Evolutionary conservation across 2,329 filamentous ascomycete species (phyloP), one percentile per base, ranked within the genome.

Genomic region (Camillea tinctor): DNA sequence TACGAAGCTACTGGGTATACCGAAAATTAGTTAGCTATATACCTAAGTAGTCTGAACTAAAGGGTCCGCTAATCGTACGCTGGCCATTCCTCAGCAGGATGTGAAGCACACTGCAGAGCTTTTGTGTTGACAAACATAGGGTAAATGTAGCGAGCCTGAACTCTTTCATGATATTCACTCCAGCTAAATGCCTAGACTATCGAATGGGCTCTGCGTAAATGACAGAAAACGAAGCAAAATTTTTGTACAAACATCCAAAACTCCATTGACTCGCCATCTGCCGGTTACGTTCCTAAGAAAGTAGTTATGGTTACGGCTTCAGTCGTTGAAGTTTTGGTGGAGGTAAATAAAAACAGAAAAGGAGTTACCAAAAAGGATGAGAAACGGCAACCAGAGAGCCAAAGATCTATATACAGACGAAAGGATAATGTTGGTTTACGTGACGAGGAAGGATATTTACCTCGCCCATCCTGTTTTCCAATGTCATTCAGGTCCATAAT

Each of bases 331-430:
- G 36, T 44, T 44, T 44, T 15, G 6, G 1, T 17, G 11, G 13
- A 30, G 2, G 26, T 30, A 30, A 30, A 30, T 30, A 30, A 7
- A 30, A 9, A 26, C 4, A 30, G 36, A 44, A 17, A 44, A 2
- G n/a, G n/a, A n/a, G n/a, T n/a, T n/a, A n/a, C n/a, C 17, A 44
- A 44, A 11, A 15, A 15, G 17, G 11, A 61, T 56, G 52, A 60
- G 59, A 4, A 30, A 30, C 6, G 26, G 7, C 7, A 30, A 30
- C 26, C 26, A 30, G 24, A 63, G 55, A 50, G 22, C 21, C 7
- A 23, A 50, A 23, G 60, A 52, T 66, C 59, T 69, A 68, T 70
- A 58, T 68, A 68, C 65, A 65, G 62, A 49, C 53, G 58, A 55
- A 58, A 48, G 58, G 52, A 48, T 51, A 61, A 61, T 56, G 53